Evolutionary conservation across 2,329 filamentous ascomycete genomes (phyloP).

Genomic region (Cryphonectria naterciae): DNA sequence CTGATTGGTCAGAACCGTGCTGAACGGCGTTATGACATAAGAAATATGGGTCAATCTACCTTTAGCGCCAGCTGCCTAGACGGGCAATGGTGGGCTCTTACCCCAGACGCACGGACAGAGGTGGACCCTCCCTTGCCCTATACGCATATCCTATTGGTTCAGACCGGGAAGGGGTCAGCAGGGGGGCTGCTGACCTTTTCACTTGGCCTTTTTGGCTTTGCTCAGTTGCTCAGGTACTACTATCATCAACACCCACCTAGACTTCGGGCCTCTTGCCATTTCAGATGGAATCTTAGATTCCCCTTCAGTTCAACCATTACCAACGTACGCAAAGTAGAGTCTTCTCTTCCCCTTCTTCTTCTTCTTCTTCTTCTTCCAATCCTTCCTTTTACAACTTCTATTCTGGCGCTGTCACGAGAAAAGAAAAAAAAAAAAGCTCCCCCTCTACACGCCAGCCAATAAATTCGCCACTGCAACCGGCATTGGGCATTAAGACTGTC

Average conservation of each 20-base stretch:
- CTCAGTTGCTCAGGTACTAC: not conserved
- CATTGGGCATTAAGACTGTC: not conserved
- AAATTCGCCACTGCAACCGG: not conserved
- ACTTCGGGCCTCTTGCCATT: not conserved
- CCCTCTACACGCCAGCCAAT: not conserved
- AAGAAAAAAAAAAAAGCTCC: not conserved
- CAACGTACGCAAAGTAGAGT: no score
- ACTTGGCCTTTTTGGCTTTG: not conserved
- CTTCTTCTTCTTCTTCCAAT: not conserved
- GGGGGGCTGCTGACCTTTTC: not conserved
- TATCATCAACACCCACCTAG: not conserved
- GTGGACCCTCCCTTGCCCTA: slow-evolving; percentile 9
- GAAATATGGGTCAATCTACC: not conserved
- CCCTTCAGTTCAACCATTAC: no score
- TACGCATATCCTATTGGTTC: not conserved
- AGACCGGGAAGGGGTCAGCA: not conserved
- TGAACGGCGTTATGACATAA: slow-evolving; percentile 5
- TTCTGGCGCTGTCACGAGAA: not conserved
- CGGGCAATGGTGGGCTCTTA: slow-evolving; percentile 19
- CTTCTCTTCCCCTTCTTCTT: no score
- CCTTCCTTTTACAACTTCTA: not conserved
- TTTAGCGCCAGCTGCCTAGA: slow-evolving; percentile 10
- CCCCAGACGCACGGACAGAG: slow-evolving; percentile 17
- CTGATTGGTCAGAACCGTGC: slow-evolving; percentile 16
- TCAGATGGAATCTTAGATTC: slow-evolving; percentile 6